Conservation (phyloP, 2,329 filamentous ascomycete genomes). For the Neonectria coccinea region DNA sequence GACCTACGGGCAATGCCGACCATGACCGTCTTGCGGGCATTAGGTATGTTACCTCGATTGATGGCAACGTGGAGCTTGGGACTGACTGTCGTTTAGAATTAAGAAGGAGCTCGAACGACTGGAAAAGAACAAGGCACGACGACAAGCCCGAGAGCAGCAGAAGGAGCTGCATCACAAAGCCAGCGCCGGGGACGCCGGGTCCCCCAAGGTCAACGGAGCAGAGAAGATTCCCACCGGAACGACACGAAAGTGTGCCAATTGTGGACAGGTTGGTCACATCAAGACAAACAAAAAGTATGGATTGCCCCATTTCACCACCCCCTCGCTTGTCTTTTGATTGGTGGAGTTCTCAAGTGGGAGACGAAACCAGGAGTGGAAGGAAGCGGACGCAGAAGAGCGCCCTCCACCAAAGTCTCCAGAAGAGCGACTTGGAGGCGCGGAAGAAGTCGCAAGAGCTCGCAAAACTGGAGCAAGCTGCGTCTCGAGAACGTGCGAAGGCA, state of each 20-base stretch:
- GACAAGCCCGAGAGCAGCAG: slow-evolving; percentile 89
- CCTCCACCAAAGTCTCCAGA: slow-evolving; percentile 39
- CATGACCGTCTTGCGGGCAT: slow-evolving; percentile 61
- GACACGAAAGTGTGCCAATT: slow-evolving; percentile 95
- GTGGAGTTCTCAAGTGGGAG: slow-evolving; percentile 42
- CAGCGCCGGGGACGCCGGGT: slow-evolving; percentile 59
- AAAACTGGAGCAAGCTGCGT: slow-evolving; percentile 32
- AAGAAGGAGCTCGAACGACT: slow-evolving; percentile 81
- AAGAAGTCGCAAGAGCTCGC: slow-evolving; percentile 23
- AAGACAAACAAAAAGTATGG: slow-evolving; percentile 98
- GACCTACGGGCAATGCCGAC: slow-evolving; percentile 63
- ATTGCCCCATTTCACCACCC: slow-evolving; percentile 44
- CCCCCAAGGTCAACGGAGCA: slow-evolving; percentile 57
- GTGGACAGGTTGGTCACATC: slow-evolving; percentile 96
- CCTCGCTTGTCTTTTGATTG: slow-evolving; percentile 50
- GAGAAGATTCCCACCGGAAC: slow-evolving; percentile 74
- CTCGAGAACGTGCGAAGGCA: slow-evolving; percentile 25
- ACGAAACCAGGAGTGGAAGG: slow-evolving; percentile 32
- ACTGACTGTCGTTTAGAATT: slow-evolving; percentile 50
- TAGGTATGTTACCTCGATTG: slow-evolving; percentile 48
- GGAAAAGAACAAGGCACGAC: slow-evolving; percentile 90
- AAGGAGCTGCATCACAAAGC: slow-evolving; percentile 72
- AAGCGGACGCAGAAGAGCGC: slow-evolving; percentile 33
- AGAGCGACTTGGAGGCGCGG: slow-evolving; percentile 38
- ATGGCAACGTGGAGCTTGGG: not conserved